phyloP scores from a whole-genome alignment of 23 red algal genomes.

The Gracilaria domingensis region DNA sequence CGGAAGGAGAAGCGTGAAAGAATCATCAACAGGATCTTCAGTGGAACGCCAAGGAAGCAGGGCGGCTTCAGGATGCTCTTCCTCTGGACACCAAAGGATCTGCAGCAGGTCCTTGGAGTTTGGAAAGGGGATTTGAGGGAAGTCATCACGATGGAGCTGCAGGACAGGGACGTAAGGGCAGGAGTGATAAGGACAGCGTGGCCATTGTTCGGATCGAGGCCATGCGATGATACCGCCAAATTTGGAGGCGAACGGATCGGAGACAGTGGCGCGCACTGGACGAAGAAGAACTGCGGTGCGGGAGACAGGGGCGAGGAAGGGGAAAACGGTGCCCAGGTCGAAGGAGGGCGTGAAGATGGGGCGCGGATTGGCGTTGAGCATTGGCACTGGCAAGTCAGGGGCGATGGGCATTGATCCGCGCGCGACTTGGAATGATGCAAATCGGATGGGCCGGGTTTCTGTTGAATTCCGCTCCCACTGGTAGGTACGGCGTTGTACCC shows the following conservation, averaged over 20 bases:
- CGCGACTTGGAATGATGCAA: too few species aligned
- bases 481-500: too few species aligned
- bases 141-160: constrained; percentile 7
- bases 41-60: neutral
- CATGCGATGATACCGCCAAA: neutral
- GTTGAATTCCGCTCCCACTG: too few species aligned
- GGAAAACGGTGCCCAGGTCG: neutral
- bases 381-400: neutral
- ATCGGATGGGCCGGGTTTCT: too few species aligned
- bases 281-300: neutral
- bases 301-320: neutral
- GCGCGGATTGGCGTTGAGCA: constrained; percentile 22
- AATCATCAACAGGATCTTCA: neutral
- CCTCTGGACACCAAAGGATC: constrained; percentile 11
- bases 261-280: neutral
- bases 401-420: neutral
- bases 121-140: neutral
- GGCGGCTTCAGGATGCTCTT: constrained; percentile 6
- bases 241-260: constrained; percentile 10
- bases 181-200: neutral
- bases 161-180: neutral
- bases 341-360: neutral
- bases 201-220: constrained; percentile 12
- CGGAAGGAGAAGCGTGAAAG: neutral
- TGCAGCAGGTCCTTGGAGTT: neutral